Conservation (phyloP, 106 monocot genomes). For the Agapanthus africanus region DNA sequence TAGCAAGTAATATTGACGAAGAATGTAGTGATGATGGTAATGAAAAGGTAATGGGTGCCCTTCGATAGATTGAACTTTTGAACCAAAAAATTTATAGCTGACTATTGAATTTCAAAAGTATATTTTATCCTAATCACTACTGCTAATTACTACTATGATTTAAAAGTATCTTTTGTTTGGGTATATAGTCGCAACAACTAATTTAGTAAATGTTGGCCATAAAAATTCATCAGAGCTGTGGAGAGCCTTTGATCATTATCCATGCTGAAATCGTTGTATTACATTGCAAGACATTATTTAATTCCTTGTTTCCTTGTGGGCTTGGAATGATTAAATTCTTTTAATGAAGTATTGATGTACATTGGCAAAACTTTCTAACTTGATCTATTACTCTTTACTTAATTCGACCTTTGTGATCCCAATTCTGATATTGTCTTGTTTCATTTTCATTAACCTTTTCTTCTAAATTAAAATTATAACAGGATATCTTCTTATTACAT, state of each 20-base stretch:
- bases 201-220: neutral
- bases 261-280: neutral
- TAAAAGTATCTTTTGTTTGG: neutral
- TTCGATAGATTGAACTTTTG: neutral
- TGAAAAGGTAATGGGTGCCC: slow-evolving; percentile 35
- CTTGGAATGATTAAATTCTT: too few species aligned
- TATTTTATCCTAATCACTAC: neutral
- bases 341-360: neutral
- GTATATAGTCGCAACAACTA: neutral
- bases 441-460: neutral
- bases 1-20: slow-evolving; percentile 59
- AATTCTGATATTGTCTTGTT: neutral
- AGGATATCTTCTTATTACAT: neutral
- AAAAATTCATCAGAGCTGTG: neutral
- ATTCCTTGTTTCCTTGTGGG: neutral
- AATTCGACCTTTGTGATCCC: too few species aligned
- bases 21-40: slow-evolving; percentile 40
- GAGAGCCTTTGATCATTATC: neutral
- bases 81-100: neutral
- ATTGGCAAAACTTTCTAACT: too few species aligned
- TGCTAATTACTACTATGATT: neutral
- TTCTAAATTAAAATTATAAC: neutral
- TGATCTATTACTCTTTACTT: too few species aligned
- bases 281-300: neutral
- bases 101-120: neutral